These are phyloP conservation scores for Rhododendron simsii DNA, from an alignment of 148 eudicot species.

Conservation along the genomic window DNA sequence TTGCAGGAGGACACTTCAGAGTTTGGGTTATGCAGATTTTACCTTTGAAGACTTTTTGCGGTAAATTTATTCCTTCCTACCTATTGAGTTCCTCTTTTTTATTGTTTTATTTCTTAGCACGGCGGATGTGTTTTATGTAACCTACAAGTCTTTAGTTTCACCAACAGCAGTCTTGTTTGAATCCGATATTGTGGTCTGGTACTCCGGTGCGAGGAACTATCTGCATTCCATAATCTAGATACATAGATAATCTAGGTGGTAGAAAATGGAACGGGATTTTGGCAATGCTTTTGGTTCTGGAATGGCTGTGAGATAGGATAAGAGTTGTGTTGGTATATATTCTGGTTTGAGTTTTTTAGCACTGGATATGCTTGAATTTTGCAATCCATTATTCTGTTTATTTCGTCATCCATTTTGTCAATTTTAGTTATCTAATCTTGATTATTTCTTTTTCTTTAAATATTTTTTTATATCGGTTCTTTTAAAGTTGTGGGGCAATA, in stretches of 20 bases:
- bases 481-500: neutral
- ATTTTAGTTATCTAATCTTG: neutral
- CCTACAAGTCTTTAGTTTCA: neutral
- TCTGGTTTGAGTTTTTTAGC: neutral
- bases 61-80: conserved; percentile 27
- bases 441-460: neutral
- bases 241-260: neutral
- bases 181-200: neutral
- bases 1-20: conserved; percentile 75
- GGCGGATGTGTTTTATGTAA: neutral
- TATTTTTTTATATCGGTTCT: neutral
- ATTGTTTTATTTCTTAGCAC: neutral
- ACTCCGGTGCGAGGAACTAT: neutral
- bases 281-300: neutral
- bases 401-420: neutral
- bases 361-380: neutral
- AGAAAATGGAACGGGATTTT: neutral
- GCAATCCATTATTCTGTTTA: neutral
- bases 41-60: conserved; percentile 93
- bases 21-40: conserved; percentile 86
- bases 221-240: neutral
- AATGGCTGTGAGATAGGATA: neutral
- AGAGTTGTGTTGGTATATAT: neutral
- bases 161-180: neutral
- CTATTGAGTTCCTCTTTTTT: neutral